A percentile compares a stretch with the other conserved stretches of the same genome.
These are phyloP conservation scores for Pontederia paniculata DNA, from an alignment of 176 grass and related monocot species.

Conservation along the genomic window DNA sequence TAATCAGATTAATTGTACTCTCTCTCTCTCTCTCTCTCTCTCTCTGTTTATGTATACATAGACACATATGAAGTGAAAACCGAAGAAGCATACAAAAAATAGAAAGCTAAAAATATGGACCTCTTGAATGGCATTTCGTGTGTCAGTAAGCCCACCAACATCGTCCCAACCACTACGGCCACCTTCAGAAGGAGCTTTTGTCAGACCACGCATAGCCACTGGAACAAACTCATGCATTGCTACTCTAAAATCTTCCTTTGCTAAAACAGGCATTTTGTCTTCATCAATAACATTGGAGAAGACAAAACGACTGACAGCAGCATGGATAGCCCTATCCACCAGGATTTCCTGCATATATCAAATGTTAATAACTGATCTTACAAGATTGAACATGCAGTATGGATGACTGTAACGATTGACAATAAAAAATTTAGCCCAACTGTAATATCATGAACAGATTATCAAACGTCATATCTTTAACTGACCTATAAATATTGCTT, in stretches of 20 bases:
- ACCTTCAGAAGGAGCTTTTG: conserved; percentile 65
- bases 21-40: too few species aligned
- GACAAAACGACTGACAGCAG: conserved; percentile 64
- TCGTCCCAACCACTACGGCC: conserved; percentile 69
- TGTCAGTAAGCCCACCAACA: conserved; percentile 83
- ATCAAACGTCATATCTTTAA: too few species aligned
- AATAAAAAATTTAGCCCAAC: too few species aligned
- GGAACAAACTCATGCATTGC: conserved; percentile 87
- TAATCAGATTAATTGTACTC: too few species aligned
- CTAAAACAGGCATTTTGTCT: conserved; percentile 28
- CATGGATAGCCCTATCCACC: conserved; percentile 85
- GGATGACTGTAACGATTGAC: too few species aligned
- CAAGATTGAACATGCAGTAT: neutral
- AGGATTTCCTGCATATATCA: conserved; percentile 56
- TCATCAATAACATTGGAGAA: conserved; percentile 24
- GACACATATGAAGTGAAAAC: conserved; percentile 2
- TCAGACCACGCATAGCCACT: conserved; percentile 87
- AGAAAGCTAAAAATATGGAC: conserved; percentile 20
- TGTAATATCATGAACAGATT: too few species aligned
- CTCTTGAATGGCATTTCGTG: conserved; percentile 80
- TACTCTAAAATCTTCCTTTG: conserved; percentile 69
- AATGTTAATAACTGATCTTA: neutral
- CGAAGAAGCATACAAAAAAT: neutral
- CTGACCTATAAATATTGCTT: too few species aligned
- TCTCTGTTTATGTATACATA: too few species aligned